Percentiles rank a stretch among this genome's conserved stretches.
phyloP scores from a whole-genome alignment of 2,329 filamentous ascomycete genomes.

The Sporothrix inflata region DNA sequence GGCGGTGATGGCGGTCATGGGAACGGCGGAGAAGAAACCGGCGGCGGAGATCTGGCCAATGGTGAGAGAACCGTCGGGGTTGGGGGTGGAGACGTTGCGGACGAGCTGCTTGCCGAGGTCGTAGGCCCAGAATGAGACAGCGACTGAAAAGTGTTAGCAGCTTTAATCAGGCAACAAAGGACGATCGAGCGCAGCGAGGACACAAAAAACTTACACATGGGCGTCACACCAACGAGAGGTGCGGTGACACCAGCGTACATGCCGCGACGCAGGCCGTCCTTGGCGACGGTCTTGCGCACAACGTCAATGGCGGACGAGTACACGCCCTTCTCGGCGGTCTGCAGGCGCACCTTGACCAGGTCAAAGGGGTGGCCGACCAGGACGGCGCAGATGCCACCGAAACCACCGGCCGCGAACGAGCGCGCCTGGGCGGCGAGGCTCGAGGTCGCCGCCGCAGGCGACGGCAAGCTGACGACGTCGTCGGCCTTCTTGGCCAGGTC shows the following conservation, averaged over 20 bases:
- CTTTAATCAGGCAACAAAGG: background rate
- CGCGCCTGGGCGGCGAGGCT: slow-evolving; percentile 61
- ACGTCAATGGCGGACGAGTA: slow-evolving; percentile 92
- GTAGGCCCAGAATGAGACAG: slow-evolving; percentile 82
- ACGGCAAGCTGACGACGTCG: slow-evolving; percentile 40
- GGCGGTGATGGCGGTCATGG: slow-evolving; percentile 97
- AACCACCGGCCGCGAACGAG: slow-evolving; percentile 85
- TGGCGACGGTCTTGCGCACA: slow-evolving; percentile 82
- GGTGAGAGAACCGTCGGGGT: slow-evolving; percentile 70
- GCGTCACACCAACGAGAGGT: slow-evolving; percentile 91
- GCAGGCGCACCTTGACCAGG: slow-evolving; percentile 93
- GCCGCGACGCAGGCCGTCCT: slow-evolving; percentile 78
- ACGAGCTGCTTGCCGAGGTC: slow-evolving; percentile 93
- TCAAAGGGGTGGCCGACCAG: slow-evolving; percentile 96
- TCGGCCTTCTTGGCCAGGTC: slow-evolving; percentile 26
- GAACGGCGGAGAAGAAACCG: slow-evolving; percentile 96
- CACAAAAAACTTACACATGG: slow-evolving; percentile 79
- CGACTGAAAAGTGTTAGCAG: slow-evolving; percentile 51
- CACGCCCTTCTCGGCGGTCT: slow-evolving; percentile 92
- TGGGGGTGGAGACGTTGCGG: slow-evolving; percentile 64
- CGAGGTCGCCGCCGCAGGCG: slow-evolving; percentile 37
- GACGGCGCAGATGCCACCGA: slow-evolving; percentile 91
- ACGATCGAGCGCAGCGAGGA: slow-evolving; percentile 5
- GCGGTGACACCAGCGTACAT: slow-evolving; percentile 97
- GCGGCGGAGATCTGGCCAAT: slow-evolving; percentile 88